Evolutionary conservation across 768 basidiomycete genomes (phyloP), one percentile per base, ranked within the genome.

Genomic region (Russula brevipes): DNA sequence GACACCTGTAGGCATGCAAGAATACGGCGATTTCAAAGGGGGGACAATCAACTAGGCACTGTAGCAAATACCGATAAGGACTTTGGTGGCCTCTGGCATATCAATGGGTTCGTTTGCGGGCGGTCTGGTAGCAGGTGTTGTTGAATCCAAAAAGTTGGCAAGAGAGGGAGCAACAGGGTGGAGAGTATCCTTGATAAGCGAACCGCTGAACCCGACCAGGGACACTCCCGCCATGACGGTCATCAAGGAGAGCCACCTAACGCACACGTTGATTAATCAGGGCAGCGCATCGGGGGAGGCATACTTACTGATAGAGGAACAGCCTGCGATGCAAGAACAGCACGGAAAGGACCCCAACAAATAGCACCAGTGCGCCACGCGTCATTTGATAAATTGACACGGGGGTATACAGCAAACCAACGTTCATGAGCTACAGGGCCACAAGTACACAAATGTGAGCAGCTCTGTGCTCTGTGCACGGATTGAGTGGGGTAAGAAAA

Each of bases 301-400:
- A 24, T 55, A 61, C 74, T 69, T 72, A 92, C 88, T 97, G 94
- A 73, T 95, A 95, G 58, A 91, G 78, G 84, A 86, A 91, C 50
- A 96, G 84, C 65, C 81, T 83, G 67, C 95, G 86, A 54, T 81
- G 83, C 62, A 99, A 85, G 81, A 98, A 98, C 60, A 94, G 73
- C 70, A 98, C 94, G 55, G 88, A 91, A 69, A 98, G 83, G 59
- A 91, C 71, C 51, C 94, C 96, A 63, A 98, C 96, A 75, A 94
- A 98, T 58, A 96, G 82, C 53, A 97, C 93, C 61, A 97, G 85
- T 47, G 93, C 89, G 55, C 95, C 94, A 62, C 89, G 86, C 64
- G 87, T 92, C 94, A 97, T 96, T 75, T 97, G 96, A 79, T 92
- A 98, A 69, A 98, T 93, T 47, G 91, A 94, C 59, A 99, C 97